These are phyloP conservation scores for Entomortierella lignicola DNA, from an alignment of 192 early-diverging fungal genomes.

Conservation along the genomic window DNA sequence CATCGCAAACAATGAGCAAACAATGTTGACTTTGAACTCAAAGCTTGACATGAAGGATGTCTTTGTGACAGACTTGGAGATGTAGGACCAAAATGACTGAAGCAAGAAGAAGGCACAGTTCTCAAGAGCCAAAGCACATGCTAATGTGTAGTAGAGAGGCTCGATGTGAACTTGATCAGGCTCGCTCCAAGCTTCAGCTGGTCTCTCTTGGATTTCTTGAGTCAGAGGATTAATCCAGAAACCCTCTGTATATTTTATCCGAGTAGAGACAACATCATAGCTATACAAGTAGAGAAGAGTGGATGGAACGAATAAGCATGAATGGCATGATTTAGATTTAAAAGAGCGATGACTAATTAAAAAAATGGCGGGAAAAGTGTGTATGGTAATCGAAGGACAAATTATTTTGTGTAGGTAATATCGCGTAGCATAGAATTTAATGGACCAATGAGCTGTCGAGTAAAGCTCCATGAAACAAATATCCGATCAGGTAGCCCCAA, in stretches of 20 bases:
- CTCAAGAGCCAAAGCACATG: constrained; percentile 29
- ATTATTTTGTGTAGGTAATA: too few species aligned
- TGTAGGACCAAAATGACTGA: constrained; percentile 43
- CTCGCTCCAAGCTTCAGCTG: constrained; percentile 24
- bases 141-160: constrained; percentile 50
- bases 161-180: constrained; percentile 27
- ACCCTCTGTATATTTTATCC: constrained; percentile 47
- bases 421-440: not conserved
- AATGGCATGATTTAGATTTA: not conserved
- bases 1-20: constrained; percentile 13
- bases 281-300: not conserved
- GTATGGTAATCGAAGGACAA: not conserved
- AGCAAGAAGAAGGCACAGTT: constrained; percentile 36
- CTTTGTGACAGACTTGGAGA: constrained; percentile 46
- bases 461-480: not conserved
- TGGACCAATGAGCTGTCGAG: not conserved
- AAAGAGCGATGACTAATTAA: not conserved
- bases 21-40: constrained; percentile 46
- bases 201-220: constrained; percentile 23
- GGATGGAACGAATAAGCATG: not conserved
- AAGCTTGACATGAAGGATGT: constrained; percentile 52
- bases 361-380: not conserved
- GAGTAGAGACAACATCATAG: constrained; percentile 42
- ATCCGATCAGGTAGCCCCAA: too few species aligned
- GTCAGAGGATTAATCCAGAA: constrained; percentile 46